Evolutionary conservation across 257 asterid genomes (phyloP), one percentile per base, ranked within the genome.

Genomic region (Parsonsia alboflavescens): DNA sequence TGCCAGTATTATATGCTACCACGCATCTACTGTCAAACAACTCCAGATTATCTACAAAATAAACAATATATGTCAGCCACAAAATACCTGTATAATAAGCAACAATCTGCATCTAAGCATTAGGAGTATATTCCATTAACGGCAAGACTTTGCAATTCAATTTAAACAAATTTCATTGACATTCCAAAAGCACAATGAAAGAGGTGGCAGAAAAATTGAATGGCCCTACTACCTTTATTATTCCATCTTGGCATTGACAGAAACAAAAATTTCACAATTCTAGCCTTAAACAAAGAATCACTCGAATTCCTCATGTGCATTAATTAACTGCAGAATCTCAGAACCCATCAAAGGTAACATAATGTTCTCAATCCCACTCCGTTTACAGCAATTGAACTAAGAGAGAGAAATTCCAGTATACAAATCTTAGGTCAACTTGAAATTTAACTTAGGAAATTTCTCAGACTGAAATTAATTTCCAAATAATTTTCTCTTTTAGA

Each of bases 1-100:
- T 10, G 91, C 87, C 57, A 88, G 71, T 91, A 95, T 72, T 45
- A 49, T 50, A 15, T 19, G 22, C 26, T 8, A 0, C 68, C 13
- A 36, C 6, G 33, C 24, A 30, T 7, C 24, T 7, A 39, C 50
- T 17, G 30, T 19, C 16, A 39, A n/a, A 39, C 45, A 64, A 64
- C 15, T 64, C 48, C 28, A 62, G 41, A 21, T 65, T 65, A 65
- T 39, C 70, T 9, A 39, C 2, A 39, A 41, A 39, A 39, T 7
- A 62, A 62, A 33, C 0, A 30, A 36, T 53, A 64, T 2, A 39
- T 3, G 7, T 36, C 19, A 64, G 24, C 48, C 6, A 33, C 49
- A 39, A 13, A 41, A 7, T 65, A 6, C 28, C 50, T 9, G 28
- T 39, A 65, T 39, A 50, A 61, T 4, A 39, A 22, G 15, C 33